Base-by-base conservation (phyloP, 768 basidiomycete genomes). In the Kwoniella pini region DNA sequence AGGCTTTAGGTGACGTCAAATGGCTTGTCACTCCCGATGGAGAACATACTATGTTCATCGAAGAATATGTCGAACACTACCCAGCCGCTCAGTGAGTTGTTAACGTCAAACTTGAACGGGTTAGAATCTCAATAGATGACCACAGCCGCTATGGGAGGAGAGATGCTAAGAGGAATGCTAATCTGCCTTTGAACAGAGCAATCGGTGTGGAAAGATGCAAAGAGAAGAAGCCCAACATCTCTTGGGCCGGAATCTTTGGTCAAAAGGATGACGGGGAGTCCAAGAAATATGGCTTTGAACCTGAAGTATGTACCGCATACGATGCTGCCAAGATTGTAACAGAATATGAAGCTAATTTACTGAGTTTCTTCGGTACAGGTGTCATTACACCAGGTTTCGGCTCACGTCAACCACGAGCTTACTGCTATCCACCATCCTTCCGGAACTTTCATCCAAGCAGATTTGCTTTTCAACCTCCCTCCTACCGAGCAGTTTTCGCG, bases 401-500 rank as follows among this genome's bases (percentile, higher is more conserved):
- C 76, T 2, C 79, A 80, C 51, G 60, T 79, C 62, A 90, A 89
- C 72, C 88, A 89, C 71, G 91, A 94, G 54, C 84, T 93, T 13
- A 89, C 90, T 0, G 91, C 90, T 78, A 83, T 88, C 60, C 91
- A 95, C 70, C 78, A 80, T 12, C 80, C 84, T 0, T 87, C 86
- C 13, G 88, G 85, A 74, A 84, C 87, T 0, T 80, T 94, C 44
- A 83, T 94, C 45, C 82, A 88, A 75, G 92, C 89, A 1, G 92
- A 96, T 76, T 80, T 94, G 43, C 76, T 94, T 2, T 84, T 91
- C 80, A 93, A 93, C 79, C 80, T 94, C 12, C 90, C 91, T 0
- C 80, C 84, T 3, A 86, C 75, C 1, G 91, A 94, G 77, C 90
- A 92, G 79, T 79, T 80, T 72, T 74, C 75, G 13, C 68, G 73